Percentiles rank a stretch among this genome's conserved stretches.
phyloP scores from a whole-genome alignment of 2,329 filamentous ascomycete species.

The Cercospora sp. region DNA sequence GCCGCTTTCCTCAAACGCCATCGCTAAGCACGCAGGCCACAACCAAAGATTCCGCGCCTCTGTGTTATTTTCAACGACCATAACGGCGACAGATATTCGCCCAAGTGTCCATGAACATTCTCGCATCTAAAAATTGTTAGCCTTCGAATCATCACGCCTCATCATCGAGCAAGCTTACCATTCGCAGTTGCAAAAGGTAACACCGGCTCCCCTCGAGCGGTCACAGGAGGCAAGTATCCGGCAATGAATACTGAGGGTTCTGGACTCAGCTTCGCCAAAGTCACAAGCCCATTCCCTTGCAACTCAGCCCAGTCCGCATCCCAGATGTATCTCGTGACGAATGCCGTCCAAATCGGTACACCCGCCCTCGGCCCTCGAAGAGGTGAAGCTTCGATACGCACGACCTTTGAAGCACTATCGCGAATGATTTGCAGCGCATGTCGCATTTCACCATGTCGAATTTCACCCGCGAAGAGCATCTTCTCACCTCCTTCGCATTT shows the following conservation, averaged over 20 bases:
- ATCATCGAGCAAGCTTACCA: slow-evolving; percentile 24
- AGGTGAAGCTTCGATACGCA: slow-evolving; percentile 60
- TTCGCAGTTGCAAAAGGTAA: slow-evolving; percentile 33
- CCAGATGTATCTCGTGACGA: slow-evolving; percentile 49
- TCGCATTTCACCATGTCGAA: slow-evolving; percentile 53
- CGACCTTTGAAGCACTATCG: slow-evolving; percentile 53
- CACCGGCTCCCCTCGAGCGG: slow-evolving; percentile 27
- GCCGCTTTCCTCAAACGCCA: background rate
- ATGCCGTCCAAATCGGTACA: slow-evolving; percentile 63
- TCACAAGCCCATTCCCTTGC: slow-evolving; percentile 38
- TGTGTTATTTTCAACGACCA: background rate
- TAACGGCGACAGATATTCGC: slow-evolving; percentile 17
- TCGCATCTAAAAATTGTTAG: slow-evolving; percentile 28
- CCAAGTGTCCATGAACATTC: slow-evolving; percentile 33
- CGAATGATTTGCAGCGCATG: slow-evolving; percentile 58
- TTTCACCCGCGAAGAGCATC: slow-evolving; percentile 54
- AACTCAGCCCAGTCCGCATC: slow-evolving; percentile 52
- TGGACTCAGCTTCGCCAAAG: slow-evolving; percentile 52
- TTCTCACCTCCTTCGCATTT: slow-evolving; percentile 41
- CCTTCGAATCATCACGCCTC: background rate
- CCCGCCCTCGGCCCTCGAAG: slow-evolving; percentile 54
- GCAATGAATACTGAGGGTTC: slow-evolving; percentile 54
- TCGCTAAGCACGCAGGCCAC: background rate
- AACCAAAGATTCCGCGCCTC: background rate
- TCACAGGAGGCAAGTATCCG: slow-evolving; percentile 49